These are phyloP conservation scores for Papiliotrema terrestris DNA, from an alignment of 1,284 basidiomycete species.

Conservation along the genomic window DNA sequence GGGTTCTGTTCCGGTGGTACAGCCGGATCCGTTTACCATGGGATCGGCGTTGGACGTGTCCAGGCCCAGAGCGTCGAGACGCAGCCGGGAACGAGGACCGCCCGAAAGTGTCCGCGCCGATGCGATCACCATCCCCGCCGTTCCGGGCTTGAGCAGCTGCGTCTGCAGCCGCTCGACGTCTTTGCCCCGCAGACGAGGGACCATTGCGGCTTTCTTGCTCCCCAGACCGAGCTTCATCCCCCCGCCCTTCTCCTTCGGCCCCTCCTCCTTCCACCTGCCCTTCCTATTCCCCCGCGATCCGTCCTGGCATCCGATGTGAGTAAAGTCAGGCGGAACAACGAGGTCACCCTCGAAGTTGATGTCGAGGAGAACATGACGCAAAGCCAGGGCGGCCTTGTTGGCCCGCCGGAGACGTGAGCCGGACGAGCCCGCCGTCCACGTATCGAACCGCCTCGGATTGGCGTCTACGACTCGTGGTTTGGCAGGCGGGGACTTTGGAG, in stretches of 20 bases:
- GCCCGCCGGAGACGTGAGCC: conserved; percentile 6
- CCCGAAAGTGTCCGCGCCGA: conserved; percentile 6
- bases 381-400: conserved; percentile 13
- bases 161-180: conserved; percentile 15
- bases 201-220: neutral
- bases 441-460: neutral
- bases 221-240: neutral
- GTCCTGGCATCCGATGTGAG: too few relatives aligned
- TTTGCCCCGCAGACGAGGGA: conserved; percentile 11
- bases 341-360: too few relatives aligned
- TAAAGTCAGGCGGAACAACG: too few relatives aligned
- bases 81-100: neutral
- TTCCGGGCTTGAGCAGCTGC: conserved; percentile 15
- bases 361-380: conserved; percentile 14
- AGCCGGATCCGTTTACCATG: neutral
- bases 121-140: conserved; percentile 14
- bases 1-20: conserved; percentile 6
- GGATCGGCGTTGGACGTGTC: too few relatives aligned
- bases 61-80: neutral
- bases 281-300: too few relatives aligned
- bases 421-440: neutral
- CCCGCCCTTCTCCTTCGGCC: too few relatives aligned
- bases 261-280: too few relatives aligned
- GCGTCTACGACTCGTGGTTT: neutral
- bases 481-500: neutral